Conservation (phyloP, 768 basidiomycete species). For the Candolleomyces aberdarensis region DNA sequence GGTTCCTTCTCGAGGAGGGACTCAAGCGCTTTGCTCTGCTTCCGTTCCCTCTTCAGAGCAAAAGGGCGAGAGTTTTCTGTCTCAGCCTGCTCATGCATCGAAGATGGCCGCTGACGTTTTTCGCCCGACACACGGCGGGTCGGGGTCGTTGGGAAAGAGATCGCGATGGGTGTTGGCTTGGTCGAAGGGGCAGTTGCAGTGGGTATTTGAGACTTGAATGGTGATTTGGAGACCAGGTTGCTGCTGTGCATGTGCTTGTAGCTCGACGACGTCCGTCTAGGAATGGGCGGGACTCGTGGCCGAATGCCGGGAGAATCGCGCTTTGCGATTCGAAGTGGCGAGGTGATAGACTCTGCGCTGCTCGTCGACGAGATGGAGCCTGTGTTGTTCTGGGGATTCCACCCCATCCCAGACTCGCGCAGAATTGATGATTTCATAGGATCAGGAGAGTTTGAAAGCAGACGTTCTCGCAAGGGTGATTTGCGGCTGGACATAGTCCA, state of each 20-base stretch:
- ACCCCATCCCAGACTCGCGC: slow-evolving; percentile 63
- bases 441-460: slow-evolving; percentile 62
- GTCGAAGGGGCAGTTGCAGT: slow-evolving; percentile 43
- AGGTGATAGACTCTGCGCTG: slow-evolving; percentile 37
- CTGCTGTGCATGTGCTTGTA: slow-evolving; percentile 76
- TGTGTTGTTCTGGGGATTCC: slow-evolving; percentile 29
- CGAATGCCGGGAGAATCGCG: slow-evolving; percentile 47
- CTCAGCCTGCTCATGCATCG: slow-evolving; percentile 68
- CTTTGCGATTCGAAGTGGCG: slow-evolving; percentile 75
- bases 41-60: slow-evolving; percentile 65
- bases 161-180: slow-evolving; percentile 26
- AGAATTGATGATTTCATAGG: slow-evolving; percentile 61
- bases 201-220: slow-evolving; percentile 70
- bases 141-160: slow-evolving; percentile 29
- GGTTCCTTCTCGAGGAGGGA: slow-evolving; percentile 72
- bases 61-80: slow-evolving; percentile 69
- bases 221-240: slow-evolving; percentile 82
- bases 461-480: slow-evolving; percentile 54
- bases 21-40: slow-evolving; percentile 73
- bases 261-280: slow-evolving; percentile 72
- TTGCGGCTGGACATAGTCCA: slow-evolving; percentile 35
- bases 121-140: slow-evolving; percentile 67
- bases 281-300: slow-evolving; percentile 47
- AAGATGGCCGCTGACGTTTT: slow-evolving; percentile 70
- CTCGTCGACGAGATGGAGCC: slow-evolving; percentile 39